Evolutionary conservation across 1,284 basidiomycete species (phyloP).

Genomic region (Coniophora puteana): DNA sequence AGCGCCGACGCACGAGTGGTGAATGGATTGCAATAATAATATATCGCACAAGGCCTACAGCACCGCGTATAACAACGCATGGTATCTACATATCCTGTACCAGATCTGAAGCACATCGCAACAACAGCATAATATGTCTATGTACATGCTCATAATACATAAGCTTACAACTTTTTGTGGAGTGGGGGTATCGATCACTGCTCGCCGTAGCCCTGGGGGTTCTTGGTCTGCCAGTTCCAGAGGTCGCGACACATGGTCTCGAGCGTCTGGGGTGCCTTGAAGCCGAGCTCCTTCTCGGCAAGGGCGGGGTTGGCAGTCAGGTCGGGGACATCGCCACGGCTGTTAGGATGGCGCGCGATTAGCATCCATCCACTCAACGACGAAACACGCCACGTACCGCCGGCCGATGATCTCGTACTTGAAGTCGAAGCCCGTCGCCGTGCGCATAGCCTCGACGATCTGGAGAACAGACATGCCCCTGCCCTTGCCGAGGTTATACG

Average conservation of each 20-base stretch:
- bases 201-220: conserved; percentile 67
- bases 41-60: neutral
- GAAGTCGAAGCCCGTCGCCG: conserved; percentile 87
- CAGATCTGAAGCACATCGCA: too few species aligned
- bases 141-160: conserved; percentile 11
- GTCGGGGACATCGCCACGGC: conserved; percentile 94
- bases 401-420: conserved; percentile 88
- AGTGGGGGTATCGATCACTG: conserved; percentile 9
- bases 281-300: conserved; percentile 93
- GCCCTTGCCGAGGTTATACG: conserved; percentile 96
- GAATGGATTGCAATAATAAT: conserved; percentile 25
- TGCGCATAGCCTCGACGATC: conserved; percentile 94
- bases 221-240: conserved; percentile 91
- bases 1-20: conserved; percentile 7
- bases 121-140: too few species aligned
- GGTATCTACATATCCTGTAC: too few species aligned
- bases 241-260: conserved; percentile 91
- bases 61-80: conserved; percentile 3
- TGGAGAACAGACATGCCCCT: conserved; percentile 90
- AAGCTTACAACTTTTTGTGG: conserved; percentile 5
- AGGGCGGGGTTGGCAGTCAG: conserved; percentile 92
- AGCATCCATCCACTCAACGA: conserved; percentile 3
- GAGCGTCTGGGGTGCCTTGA: conserved; percentile 79
- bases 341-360: conserved; percentile 27
- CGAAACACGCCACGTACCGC: conserved; percentile 50